Evolutionary conservation across 2,329 filamentous ascomycete genomes (phyloP).

Genomic region (Exophiala bonariae): DNA sequence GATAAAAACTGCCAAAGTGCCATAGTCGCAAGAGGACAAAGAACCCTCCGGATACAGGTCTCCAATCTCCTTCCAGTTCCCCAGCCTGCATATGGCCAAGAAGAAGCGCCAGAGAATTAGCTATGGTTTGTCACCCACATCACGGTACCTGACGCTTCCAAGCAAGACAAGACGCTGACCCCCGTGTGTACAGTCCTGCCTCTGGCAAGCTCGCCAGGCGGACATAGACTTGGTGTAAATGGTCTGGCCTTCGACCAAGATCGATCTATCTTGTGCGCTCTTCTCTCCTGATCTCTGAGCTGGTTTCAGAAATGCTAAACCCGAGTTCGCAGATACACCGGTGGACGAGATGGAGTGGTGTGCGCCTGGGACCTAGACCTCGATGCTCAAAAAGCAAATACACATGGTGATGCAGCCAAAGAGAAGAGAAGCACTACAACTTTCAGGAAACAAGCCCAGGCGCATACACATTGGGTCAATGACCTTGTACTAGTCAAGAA

Average conservation of each 20-base stretch:
- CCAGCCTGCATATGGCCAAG: conserved; percentile 55
- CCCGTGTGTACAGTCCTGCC: conserved; percentile 65
- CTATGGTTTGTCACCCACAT: conserved; percentile 56
- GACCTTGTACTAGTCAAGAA: conserved; percentile 80
- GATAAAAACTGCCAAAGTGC: too few species aligned
- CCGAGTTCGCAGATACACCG: conserved; percentile 71
- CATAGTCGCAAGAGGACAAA: too few species aligned
- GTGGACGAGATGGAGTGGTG: conserved; percentile 89
- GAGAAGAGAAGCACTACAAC: conserved; percentile 45
- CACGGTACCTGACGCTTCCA: not conserved
- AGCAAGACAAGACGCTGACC: not conserved
- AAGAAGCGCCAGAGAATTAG: conserved; percentile 70
- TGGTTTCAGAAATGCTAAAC: too few species aligned
- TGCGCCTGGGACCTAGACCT: conserved; percentile 92
- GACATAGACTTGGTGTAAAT: conserved; percentile 92
- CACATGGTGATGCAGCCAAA: conserved; percentile 18
- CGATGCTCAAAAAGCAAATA: conserved; percentile 50
- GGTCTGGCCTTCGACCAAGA: conserved; percentile 83
- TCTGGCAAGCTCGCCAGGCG: conserved; percentile 72
- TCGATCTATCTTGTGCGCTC: conserved; percentile 78
- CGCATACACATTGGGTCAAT: conserved; percentile 96
- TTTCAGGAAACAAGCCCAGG: conserved; percentile 66
- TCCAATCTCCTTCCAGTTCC: not conserved
- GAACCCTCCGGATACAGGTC: too few species aligned
- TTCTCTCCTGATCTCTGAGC: conserved; percentile 8